phyloP scores from a whole-genome alignment of 306 rosid species.

The Morella rubra region DNA sequence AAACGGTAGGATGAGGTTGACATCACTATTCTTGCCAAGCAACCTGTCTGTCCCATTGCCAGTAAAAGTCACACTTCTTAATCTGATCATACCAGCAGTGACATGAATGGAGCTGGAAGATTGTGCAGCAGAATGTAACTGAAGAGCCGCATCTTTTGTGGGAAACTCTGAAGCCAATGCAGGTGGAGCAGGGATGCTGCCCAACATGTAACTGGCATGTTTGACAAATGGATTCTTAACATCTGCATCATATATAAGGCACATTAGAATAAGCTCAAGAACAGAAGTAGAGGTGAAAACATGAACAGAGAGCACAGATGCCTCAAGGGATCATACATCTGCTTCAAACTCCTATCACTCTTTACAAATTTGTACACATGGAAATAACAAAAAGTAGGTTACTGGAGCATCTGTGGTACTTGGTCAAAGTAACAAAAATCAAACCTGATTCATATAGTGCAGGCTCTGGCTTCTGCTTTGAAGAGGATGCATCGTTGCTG shows the following conservation, averaged over 20 bases:
- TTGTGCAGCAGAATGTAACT: slow-evolving; percentile 49
- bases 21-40: slow-evolving; percentile 61
- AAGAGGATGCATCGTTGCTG: slow-evolving; percentile 44
- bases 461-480: slow-evolving; percentile 36
- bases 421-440: slow-evolving; percentile 13
- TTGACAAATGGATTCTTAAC: slow-evolving; percentile 46
- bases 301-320: background rate
- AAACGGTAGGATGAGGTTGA: slow-evolving; percentile 43
- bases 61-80: slow-evolving; percentile 45
- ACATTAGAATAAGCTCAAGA: background rate
- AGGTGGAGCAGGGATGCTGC: slow-evolving; percentile 75
- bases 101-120: slow-evolving; percentile 67
- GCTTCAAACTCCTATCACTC: slow-evolving; percentile 17
- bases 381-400: background rate
- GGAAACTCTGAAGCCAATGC: slow-evolving; percentile 81
- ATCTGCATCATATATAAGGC: slow-evolving; percentile 37
- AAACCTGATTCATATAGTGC: slow-evolving; percentile 50
- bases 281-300: background rate
- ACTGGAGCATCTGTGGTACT: slow-evolving; percentile 5
- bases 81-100: slow-evolving; percentile 84
- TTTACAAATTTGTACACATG: background rate
- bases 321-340: background rate
- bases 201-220: slow-evolving; percentile 55
- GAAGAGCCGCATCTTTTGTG: slow-evolving; percentile 50
- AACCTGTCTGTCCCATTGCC: slow-evolving; percentile 55